Percentiles rank a stretch among this genome's conserved stretches.
Conservation (phyloP, 306 rosid species). For the Citrullus colocynthis region DNA sequence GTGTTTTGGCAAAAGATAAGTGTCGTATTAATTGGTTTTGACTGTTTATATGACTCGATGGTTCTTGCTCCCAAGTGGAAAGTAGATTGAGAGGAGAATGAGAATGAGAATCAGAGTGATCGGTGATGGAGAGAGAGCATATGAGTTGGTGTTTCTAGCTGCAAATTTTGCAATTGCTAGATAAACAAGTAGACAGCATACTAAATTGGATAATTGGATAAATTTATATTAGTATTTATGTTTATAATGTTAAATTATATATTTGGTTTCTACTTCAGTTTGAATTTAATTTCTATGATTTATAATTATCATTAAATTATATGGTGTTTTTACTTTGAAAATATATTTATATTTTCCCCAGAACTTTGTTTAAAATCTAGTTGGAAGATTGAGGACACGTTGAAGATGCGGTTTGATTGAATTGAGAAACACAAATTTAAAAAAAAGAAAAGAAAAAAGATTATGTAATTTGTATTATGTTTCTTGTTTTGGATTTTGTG, state of each 20-base stretch:
- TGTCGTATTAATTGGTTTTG: not conserved
- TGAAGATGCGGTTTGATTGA: too few species aligned
- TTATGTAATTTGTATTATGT: too few species aligned
- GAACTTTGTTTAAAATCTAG: too few species aligned
- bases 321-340: too few species aligned
- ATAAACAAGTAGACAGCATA: not conserved
- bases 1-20: not conserved
- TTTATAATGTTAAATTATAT: not conserved
- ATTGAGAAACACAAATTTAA: too few species aligned
- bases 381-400: too few species aligned
- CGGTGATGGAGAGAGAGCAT: not conserved
- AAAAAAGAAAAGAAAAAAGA: too few species aligned
- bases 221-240: not conserved
- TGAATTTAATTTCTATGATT: too few species aligned
- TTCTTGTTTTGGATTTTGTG: too few species aligned
- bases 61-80: not conserved
- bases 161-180: not conserved
- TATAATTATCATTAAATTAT: too few species aligned
- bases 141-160: not conserved
- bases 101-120: not conserved
- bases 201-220: not conserved
- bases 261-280: not conserved
- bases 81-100: not conserved
- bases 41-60: not conserved
- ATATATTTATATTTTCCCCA: too few species aligned